Evolutionary conservation across 306 rosid genomes (phyloP).

Genomic region (Inga oerstediana): DNA sequence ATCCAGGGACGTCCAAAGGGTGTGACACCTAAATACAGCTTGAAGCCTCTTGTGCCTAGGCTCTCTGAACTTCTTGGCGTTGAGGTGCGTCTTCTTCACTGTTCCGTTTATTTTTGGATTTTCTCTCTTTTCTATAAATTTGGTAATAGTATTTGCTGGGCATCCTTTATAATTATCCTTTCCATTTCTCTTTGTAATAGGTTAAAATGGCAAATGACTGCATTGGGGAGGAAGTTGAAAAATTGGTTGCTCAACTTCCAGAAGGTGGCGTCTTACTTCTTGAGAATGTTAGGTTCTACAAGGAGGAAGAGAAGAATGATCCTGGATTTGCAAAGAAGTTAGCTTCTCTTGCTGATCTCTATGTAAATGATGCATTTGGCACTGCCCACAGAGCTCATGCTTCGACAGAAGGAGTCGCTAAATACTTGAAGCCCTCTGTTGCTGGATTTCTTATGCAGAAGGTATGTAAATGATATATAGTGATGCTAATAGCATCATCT

Average conservation of each 20-base stretch:
- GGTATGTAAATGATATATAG: slow-evolving; percentile 30
- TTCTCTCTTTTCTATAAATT: not conserved
- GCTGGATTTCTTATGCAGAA: slow-evolving; percentile 87
- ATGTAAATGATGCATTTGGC: slow-evolving; percentile 78
- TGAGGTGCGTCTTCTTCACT: slow-evolving; percentile 40
- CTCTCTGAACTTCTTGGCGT: slow-evolving; percentile 70
- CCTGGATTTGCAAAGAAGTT: slow-evolving; percentile 75
- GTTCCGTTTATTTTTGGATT: not conserved
- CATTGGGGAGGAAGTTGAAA: slow-evolving; percentile 67
- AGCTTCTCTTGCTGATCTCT: slow-evolving; percentile 76
- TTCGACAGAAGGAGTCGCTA: slow-evolving; percentile 77
- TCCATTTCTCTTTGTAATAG: slow-evolving; percentile 20
- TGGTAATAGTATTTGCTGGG: not conserved
- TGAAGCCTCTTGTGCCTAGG: slow-evolving; percentile 73
- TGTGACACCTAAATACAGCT: slow-evolving; percentile 72
- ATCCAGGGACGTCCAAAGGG: slow-evolving; percentile 83
- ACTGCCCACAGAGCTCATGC: slow-evolving; percentile 85
- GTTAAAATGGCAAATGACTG: slow-evolving; percentile 62
- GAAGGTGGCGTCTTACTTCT: slow-evolving; percentile 80
- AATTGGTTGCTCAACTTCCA: slow-evolving; percentile 54
- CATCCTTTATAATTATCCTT: not conserved
- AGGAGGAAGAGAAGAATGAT: slow-evolving; percentile 84
- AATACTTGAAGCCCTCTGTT: slow-evolving; percentile 67
- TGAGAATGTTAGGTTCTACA: slow-evolving; percentile 75
- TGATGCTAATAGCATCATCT: not conserved